phyloP scores from a whole-genome alignment of 805 yeast genomes.

The Hanseniaspora meyeri region DNA sequence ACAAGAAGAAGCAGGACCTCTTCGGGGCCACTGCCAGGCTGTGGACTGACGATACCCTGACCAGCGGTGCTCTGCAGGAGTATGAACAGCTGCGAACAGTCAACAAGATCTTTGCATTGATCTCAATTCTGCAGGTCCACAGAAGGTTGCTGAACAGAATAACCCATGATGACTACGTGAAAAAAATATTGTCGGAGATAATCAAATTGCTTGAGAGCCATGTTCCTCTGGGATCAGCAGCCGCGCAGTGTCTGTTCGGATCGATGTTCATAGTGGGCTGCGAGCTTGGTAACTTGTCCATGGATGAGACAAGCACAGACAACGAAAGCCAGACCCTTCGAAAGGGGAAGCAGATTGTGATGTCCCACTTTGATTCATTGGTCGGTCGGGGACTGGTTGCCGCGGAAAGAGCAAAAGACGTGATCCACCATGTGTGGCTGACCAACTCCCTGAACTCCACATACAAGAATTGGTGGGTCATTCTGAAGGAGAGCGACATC shows the following conservation, averaged over 20 bases:
- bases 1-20: neutral
- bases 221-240: constrained; percentile 7
- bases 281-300: constrained; percentile 4
- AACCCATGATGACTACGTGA: neutral
- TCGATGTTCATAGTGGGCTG: constrained; percentile 11
- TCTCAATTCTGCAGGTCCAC: constrained; percentile 6
- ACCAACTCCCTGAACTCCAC: neutral
- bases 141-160: constrained; percentile 7
- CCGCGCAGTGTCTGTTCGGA: constrained; percentile 10
- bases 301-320: neutral
- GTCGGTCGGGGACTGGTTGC: constrained; percentile 1
- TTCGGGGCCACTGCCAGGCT: neutral
- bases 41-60: neutral
- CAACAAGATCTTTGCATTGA: constrained; percentile 13
- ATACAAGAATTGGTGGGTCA: constrained; percentile 12
- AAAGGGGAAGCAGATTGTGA: neutral
- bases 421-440: constrained; percentile 7
- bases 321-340: neutral
- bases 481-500: constrained; percentile 7
- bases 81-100: constrained; percentile 11
- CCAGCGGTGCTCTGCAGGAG: neutral
- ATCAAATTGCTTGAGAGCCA: neutral
- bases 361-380: constrained; percentile 4
- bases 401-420: constrained; percentile 10
- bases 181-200: neutral